Conservation (phyloP, 2,329 filamentous ascomycete genomes). For the Microsporum canis region DNA sequence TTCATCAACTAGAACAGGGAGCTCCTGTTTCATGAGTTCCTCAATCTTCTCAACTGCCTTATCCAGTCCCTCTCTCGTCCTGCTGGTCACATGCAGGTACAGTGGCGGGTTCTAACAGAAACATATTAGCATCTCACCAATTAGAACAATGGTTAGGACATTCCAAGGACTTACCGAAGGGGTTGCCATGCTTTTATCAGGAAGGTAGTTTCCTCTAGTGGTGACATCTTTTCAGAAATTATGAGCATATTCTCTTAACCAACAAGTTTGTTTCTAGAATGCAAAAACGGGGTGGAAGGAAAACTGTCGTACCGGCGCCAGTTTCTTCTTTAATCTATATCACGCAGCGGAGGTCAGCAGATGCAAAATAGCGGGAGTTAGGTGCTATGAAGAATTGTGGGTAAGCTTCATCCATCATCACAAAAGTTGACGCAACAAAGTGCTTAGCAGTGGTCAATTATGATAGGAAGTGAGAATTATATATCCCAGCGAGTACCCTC, state of each 20-base stretch:
- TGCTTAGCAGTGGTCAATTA: slow-evolving; percentile 13
- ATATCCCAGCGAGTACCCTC: slow-evolving; percentile 1
- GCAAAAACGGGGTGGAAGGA: slow-evolving; percentile 33
- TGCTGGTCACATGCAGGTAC: slow-evolving; percentile 92
- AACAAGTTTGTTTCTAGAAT: slow-evolving; percentile 24
- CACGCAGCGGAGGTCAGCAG: slow-evolving; percentile 85
- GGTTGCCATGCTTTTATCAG: slow-evolving; percentile 95
- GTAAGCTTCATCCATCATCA: slow-evolving; percentile 57
- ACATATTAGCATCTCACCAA: slow-evolving; percentile 2
- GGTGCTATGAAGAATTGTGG: slow-evolving; percentile 50
- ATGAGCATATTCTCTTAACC: slow-evolving; percentile 48
- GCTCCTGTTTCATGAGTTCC: slow-evolving; percentile 89
- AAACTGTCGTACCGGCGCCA: slow-evolving; percentile 88
- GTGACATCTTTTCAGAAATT: slow-evolving; percentile 79
- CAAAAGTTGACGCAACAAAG: slow-evolving; percentile 21
- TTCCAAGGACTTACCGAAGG: slow-evolving; percentile 56
- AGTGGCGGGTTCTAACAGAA: slow-evolving; percentile 67
- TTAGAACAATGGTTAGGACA: background rate
- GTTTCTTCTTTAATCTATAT: slow-evolving; percentile 99
- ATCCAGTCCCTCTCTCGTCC: slow-evolving; percentile 81
- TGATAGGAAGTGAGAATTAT: background rate
- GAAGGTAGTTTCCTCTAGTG: slow-evolving; percentile 89
- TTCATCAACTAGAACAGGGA: slow-evolving; percentile 91
- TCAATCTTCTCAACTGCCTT: slow-evolving; percentile 78
- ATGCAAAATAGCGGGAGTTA: slow-evolving; percentile 59